Evolutionary conservation across 169 alveolate species (phyloP).

Genomic region (Plasmodium billcollinsi): DNA sequence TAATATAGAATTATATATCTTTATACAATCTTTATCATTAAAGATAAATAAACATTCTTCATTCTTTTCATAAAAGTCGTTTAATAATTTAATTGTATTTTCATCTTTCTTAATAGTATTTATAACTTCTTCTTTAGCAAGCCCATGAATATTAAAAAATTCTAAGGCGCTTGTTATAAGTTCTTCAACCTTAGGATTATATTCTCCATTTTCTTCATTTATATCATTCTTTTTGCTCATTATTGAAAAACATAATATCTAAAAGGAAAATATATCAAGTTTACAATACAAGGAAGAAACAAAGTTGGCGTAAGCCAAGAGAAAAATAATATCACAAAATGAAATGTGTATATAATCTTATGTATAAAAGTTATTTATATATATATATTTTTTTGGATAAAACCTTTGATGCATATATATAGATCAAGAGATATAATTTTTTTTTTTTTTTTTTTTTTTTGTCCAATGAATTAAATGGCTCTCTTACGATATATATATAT

Average conservation of each 20-base stretch:
- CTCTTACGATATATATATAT: no score
- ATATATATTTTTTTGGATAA: no score
- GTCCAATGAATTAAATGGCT: no score
- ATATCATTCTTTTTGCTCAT: constrained; percentile 27
- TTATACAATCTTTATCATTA: constrained; percentile 45
- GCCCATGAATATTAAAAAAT: constrained; percentile 35
- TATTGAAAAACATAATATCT: neutral
- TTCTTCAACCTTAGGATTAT: constrained; percentile 35
- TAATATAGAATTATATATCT: constrained; percentile 34
- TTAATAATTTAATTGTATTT: constrained; percentile 14
- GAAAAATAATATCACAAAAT: no score
- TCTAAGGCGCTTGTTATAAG: constrained; percentile 18
- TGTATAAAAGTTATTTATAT: no score
- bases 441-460: no score
- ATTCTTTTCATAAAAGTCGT: constrained; percentile 7
- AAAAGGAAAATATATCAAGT: no score
- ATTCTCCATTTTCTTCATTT: constrained; percentile 5
- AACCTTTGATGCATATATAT: no score
- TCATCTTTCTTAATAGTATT: constrained; percentile 45
- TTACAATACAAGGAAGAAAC: no score
- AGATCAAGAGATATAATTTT: no score
- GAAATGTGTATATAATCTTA: no score
- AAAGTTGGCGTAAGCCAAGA: no score
- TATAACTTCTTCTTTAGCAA: constrained; percentile 30
- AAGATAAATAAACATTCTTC: constrained; percentile 61